A percentile compares a stretch with the other conserved stretches of the same genome.
phyloP scores from a whole-genome alignment of 371 early-diverging fungal species.

The Mortierella sp. region DNA sequence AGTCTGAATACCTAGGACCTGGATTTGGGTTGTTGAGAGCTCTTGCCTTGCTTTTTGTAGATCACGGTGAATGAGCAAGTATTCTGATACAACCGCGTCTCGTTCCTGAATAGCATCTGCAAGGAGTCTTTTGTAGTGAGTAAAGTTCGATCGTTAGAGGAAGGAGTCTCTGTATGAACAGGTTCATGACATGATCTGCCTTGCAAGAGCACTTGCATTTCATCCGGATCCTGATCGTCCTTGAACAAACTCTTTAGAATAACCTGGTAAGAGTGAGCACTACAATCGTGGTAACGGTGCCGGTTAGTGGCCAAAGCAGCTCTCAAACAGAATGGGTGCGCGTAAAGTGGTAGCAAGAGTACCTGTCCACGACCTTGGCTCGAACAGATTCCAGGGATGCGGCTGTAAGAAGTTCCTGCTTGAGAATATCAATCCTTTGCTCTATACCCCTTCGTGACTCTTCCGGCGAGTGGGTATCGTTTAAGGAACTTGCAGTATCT shows the following conservation, averaged over 20 bases:
- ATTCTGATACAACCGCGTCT: constrained; percentile 46
- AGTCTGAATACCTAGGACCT: constrained; percentile 34
- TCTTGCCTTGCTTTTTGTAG: constrained; percentile 31
- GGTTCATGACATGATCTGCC: neutral
- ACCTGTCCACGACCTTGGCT: constrained; percentile 29
- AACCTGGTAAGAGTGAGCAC: constrained; percentile 30
- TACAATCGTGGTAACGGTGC: neutral
- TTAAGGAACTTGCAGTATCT: neutral
- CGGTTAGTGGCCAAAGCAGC: neutral
- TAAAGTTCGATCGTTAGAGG: neutral
- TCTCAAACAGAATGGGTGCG: too few relatives aligned
- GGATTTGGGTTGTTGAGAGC: constrained; percentile 19
- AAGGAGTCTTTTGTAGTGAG: constrained; percentile 1
- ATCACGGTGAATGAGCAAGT: constrained; percentile 37
- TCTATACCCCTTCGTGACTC: constrained; percentile 16
- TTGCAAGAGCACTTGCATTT: constrained; percentile 11
- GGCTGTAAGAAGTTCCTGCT: constrained; percentile 18
- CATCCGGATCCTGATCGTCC: constrained; percentile 17
- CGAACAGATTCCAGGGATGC: constrained; percentile 25
- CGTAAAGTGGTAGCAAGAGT: neutral
- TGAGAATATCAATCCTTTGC: constrained; percentile 20
- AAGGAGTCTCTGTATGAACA: neutral
- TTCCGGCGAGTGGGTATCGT: neutral
- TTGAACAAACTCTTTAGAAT: constrained; percentile 35
- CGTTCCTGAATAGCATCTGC: constrained; percentile 35